These are phyloP conservation scores for Arxiozyma bovina DNA, from an alignment of 1,139 yeast genomes.

Conservation along the genomic window DNA sequence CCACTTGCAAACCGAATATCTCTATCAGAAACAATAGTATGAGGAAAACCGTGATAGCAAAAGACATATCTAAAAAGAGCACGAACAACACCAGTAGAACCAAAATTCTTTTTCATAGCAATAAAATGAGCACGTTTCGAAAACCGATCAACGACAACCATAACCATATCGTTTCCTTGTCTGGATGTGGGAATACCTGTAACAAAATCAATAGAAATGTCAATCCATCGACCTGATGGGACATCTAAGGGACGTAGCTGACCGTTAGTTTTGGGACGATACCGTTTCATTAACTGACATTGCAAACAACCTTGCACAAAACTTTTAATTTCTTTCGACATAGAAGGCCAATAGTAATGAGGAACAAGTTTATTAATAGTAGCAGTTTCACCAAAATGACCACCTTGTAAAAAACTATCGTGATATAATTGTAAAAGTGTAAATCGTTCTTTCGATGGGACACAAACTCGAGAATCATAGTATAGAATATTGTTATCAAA, in stretches of 20 bases:
- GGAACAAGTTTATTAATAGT: not conserved
- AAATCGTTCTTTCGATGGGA: not conserved
- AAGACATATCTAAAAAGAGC: conserved; percentile 7
- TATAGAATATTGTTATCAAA: not conserved
- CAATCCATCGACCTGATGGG: conserved; percentile 11
- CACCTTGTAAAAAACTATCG: not conserved
- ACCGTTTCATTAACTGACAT: conserved; percentile 9
- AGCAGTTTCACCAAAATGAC: not conserved
- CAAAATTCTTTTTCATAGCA: conserved; percentile 4
- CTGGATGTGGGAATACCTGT: conserved; percentile 8
- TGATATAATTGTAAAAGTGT: not conserved
- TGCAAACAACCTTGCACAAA: conserved; percentile 6
- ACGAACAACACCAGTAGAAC: conserved; percentile 3
- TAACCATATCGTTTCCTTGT: conserved; percentile 6
- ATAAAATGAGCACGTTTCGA: conserved; percentile 15
- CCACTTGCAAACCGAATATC: conserved; percentile 11
- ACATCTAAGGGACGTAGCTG: conserved; percentile 5
- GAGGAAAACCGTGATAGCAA: conserved; percentile 15
- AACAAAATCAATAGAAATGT: conserved; percentile 10
- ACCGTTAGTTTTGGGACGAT: conserved; percentile 5
- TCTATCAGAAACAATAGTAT: conserved; percentile 11
- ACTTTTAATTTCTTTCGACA: not conserved
- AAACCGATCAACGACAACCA: conserved; percentile 14
- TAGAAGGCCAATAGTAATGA: conserved; percentile 8
- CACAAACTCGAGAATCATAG: conserved; percentile 5